phyloP scores from a whole-genome alignment of 352 stramenopile species.

The Aphanomyces stellatus region DNA sequence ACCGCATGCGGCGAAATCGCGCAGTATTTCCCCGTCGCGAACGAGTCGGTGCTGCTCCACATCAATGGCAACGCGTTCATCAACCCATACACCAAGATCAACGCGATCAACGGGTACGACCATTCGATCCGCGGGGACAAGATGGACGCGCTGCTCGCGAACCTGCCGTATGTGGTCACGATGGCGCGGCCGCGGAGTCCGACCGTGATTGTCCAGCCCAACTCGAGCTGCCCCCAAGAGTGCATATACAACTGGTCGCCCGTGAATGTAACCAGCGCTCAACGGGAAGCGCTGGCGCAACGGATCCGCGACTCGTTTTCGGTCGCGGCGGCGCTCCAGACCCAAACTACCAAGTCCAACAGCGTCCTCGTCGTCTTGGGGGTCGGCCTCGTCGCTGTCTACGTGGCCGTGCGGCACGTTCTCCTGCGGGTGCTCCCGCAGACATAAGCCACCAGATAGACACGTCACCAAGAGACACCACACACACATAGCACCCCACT shows the following conservation, averaged over 20 bases:
- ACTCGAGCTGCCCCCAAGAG: background rate
- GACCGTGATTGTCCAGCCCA: background rate
- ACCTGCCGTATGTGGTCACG: background rate
- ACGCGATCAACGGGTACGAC: conserved; percentile 3
- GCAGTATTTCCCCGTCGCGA: conserved; percentile 38
- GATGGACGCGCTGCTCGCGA: background rate
- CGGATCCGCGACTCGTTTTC: conserved; percentile 6
- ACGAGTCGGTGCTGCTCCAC: background rate
- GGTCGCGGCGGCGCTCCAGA: background rate
- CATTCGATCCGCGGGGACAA: background rate
- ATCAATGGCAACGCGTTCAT: conserved; percentile 17
- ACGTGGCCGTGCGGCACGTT: background rate
- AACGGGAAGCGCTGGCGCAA: background rate
- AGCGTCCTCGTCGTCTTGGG: background rate
- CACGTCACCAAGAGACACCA: no score
- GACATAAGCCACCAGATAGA: no score
- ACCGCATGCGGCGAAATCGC: conserved; percentile 61
- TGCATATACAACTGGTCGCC: background rate
- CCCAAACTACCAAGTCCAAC: background rate
- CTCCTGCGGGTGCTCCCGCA: no score
- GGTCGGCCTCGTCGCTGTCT: background rate
- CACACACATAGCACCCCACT: no score
- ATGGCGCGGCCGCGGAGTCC: background rate
- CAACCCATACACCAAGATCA: conserved; percentile 9
- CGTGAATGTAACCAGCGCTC: background rate